Percentiles rank a stretch among this genome's conserved stretches.
phyloP scores from a whole-genome alignment of 208 protist genomes.

The Lotmaria passim region DNA sequence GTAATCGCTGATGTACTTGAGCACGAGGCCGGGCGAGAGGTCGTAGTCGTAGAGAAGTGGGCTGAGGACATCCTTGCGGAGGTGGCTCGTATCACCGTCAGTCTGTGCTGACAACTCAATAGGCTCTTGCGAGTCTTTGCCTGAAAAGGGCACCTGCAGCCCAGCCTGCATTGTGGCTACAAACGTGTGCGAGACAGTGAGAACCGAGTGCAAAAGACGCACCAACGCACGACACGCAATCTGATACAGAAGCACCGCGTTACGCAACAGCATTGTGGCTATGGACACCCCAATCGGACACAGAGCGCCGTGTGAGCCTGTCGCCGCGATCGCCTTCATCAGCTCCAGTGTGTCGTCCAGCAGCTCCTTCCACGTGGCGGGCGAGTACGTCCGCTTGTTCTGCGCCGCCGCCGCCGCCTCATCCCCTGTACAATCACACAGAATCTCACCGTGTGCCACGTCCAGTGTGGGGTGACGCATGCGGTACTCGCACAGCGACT shows the following conservation, averaged over 20 bases:
- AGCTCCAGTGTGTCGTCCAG: slow-evolving; percentile 42
- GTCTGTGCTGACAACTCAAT: no score
- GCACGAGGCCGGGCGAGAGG: slow-evolving; percentile 1
- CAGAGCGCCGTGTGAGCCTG: not conserved
- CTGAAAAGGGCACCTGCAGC: not conserved
- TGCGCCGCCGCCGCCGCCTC: not conserved
- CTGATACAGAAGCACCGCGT: slow-evolving; percentile 26
- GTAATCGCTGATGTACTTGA: not conserved
- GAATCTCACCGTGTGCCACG: slow-evolving; percentile 25
- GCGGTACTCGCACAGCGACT: slow-evolving; percentile 42
- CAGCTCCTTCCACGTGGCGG: slow-evolving; percentile 28
- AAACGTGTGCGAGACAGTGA: slow-evolving; percentile 21
- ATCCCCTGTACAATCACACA: not conserved
- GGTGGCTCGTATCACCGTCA: not conserved
- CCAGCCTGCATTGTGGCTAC: slow-evolving; percentile 4
- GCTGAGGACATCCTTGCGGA: no score
- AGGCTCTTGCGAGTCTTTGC: no score
- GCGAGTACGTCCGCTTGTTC: not conserved
- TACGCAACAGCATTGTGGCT: slow-evolving; percentile 10
- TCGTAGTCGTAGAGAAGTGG: not conserved
- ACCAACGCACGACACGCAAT: slow-evolving; percentile 27
- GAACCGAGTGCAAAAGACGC: slow-evolving; percentile 19
- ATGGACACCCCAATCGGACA: slow-evolving; percentile 3
- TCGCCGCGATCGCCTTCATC: slow-evolving; percentile 31
- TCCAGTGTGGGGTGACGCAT: slow-evolving; percentile 35